Evolutionary conservation across 441 rosid genomes (phyloP).

Genomic region (Populus hybrid): DNA sequence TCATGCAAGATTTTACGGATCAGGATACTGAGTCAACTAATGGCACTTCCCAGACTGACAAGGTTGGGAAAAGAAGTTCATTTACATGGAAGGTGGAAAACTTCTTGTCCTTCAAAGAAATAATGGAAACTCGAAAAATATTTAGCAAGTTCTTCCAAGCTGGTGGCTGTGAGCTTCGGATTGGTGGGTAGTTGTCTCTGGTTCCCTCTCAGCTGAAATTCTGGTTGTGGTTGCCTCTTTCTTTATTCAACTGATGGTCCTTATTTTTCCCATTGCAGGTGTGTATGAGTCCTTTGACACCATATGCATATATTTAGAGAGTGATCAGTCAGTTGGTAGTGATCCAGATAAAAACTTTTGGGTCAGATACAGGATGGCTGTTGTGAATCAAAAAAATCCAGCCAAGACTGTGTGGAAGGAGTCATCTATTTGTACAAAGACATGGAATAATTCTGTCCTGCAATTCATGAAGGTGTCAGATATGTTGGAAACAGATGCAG

Average conservation of each 20-base stretch:
- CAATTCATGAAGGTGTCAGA: slow-evolving; percentile 99
- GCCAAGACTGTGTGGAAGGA: slow-evolving; percentile 99
- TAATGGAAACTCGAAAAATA: slow-evolving; percentile 95
- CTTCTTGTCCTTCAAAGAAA: slow-evolving; percentile 90
- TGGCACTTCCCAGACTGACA: slow-evolving; percentile 47
- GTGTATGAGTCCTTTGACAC: slow-evolving; percentile 98
- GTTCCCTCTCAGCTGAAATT: slow-evolving; percentile 19
- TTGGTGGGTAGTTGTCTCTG: slow-evolving; percentile 58
- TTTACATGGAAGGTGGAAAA: slow-evolving; percentile 99
- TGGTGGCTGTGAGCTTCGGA: slow-evolving; percentile 99
- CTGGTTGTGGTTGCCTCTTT: slow-evolving; percentile 24
- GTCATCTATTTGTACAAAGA: slow-evolving; percentile 98
- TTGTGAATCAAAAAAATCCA: slow-evolving; percentile 90
- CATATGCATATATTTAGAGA: slow-evolving; percentile 96
- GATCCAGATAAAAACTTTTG: slow-evolving; percentile 98
- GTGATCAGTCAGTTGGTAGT: slow-evolving; percentile 87
- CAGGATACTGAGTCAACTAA: slow-evolving; percentile 50
- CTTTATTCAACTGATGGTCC: slow-evolving; percentile 30
- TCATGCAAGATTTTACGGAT: slow-evolving; percentile 64
- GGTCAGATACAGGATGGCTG: slow-evolving; percentile 99
- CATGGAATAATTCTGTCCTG: slow-evolving; percentile 98
- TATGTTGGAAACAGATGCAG: slow-evolving; percentile 98
- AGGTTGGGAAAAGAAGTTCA: slow-evolving; percentile 67
- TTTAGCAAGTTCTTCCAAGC: slow-evolving; percentile 99
- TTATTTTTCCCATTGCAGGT: slow-evolving; percentile 60